phyloP scores from a whole-genome alignment of 2,329 filamentous ascomycete genomes.

The Alternaria hordeiaustralica region DNA sequence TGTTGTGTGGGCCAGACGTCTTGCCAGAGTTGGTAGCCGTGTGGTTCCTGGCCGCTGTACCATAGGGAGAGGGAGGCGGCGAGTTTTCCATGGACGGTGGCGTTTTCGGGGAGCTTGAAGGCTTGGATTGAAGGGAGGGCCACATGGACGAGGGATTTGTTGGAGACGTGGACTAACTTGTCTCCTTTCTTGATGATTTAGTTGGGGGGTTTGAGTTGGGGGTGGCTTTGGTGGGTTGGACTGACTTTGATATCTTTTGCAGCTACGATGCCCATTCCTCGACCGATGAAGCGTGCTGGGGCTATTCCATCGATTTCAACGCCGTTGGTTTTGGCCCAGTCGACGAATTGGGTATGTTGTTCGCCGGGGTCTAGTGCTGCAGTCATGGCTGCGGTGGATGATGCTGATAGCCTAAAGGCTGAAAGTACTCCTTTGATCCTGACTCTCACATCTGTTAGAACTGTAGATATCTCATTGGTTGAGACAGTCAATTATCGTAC shows the following conservation, averaged over 20 bases:
- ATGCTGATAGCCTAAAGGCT: neutral
- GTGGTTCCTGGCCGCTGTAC: slow-evolving; percentile 49
- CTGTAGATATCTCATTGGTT: neutral
- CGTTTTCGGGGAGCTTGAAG: slow-evolving; percentile 58
- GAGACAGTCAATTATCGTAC: neutral
- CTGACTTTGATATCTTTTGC: slow-evolving; percentile 69
- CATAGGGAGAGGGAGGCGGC: slow-evolving; percentile 69
- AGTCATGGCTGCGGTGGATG: slow-evolving; percentile 27
- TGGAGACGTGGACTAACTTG: slow-evolving; percentile 69
- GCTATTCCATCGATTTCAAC: slow-evolving; percentile 71
- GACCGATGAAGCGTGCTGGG: slow-evolving; percentile 70
- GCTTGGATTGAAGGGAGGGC: slow-evolving; percentile 60
- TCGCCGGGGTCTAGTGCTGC: slow-evolving; percentile 44
- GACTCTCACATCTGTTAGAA: neutral
- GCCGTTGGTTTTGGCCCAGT: slow-evolving; percentile 71
- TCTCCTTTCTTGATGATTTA: slow-evolving; percentile 61
- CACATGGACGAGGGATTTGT: slow-evolving; percentile 68
- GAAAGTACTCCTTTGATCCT: neutral
- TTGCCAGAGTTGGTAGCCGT: slow-evolving; percentile 63
- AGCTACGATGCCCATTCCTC: slow-evolving; percentile 80
- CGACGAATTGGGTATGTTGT: slow-evolving; percentile 63
- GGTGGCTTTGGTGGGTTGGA: neutral
- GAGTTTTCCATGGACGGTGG: slow-evolving; percentile 73
- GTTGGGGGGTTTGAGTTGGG: neutral
- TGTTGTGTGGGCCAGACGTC: slow-evolving; percentile 68